These are phyloP conservation scores for Mycena polygramma DNA, from an alignment of 768 basidiomycete species.

Conservation along the genomic window DNA sequence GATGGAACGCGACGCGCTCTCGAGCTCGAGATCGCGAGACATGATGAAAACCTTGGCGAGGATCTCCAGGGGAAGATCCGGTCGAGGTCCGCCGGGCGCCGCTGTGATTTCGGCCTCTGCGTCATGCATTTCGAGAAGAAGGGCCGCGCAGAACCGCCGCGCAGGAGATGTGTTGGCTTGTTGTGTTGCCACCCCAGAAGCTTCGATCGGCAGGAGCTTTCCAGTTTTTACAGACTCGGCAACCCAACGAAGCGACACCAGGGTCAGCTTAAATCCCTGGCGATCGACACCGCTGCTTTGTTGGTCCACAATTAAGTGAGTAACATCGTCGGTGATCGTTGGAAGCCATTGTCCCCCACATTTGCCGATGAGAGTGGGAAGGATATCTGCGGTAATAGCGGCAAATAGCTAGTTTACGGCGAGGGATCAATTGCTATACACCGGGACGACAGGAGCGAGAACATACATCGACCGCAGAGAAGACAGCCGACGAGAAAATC, in stretches of 20 bases:
- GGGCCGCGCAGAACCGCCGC: slow-evolving; percentile 4
- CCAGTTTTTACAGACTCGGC: not conserved
- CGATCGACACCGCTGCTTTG: not conserved
- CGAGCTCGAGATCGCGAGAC: not conserved
- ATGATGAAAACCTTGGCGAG: slow-evolving; percentile 11
- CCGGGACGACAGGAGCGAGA: not conserved
- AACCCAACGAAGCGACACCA: not conserved
- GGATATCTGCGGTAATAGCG: not conserved
- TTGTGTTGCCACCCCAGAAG: not conserved
- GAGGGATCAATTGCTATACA: not conserved
- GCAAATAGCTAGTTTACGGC: not conserved
- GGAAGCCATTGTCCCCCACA: not conserved
- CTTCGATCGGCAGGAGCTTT: not conserved
- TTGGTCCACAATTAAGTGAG: not conserved
- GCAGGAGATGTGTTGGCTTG: too few species aligned
- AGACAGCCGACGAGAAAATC: slow-evolving; percentile 7
- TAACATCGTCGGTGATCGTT: not conserved
- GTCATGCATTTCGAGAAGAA: not conserved
- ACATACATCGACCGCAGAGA: slow-evolving; percentile 3
- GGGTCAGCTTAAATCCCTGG: not conserved
- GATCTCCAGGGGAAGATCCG: slow-evolving; percentile 10
- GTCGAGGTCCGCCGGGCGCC: not conserved
- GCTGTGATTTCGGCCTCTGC: too few species aligned
- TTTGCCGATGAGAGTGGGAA: not conserved
- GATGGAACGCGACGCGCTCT: not conserved